Conservation (phyloP, 108 stramenopile genomes). For the Licmophora abbreviata region DNA sequence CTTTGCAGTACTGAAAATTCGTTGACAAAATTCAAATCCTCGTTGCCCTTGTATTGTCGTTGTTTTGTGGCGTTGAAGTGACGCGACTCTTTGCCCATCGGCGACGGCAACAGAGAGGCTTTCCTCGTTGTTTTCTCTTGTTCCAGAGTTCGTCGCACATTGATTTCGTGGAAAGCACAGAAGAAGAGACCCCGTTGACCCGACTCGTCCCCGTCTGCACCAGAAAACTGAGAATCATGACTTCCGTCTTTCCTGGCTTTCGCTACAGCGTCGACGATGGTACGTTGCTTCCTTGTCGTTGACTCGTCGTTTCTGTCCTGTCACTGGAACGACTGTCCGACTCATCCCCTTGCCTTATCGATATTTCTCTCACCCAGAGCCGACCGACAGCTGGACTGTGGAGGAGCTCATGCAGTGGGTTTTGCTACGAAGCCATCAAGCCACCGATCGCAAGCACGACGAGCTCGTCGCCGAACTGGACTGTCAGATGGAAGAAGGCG, state of each 20-base stretch:
- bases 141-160: no score
- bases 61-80: no score
- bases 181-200: no score
- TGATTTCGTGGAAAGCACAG: no score
- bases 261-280: conserved; percentile 31
- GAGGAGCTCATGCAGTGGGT: conserved; percentile 74
- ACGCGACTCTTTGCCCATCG: no score
- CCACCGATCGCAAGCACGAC: conserved; percentile 28
- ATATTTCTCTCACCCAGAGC: conserved; percentile 20
- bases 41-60: no score
- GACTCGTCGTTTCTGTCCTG: neutral
- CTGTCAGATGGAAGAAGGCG: conserved; percentile 38
- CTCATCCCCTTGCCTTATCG: neutral
- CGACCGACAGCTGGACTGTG: conserved; percentile 57
- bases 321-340: neutral
- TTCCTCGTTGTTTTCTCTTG: no score
- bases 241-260: conserved; percentile 12
- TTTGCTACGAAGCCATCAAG: conserved; percentile 34
- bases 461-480: conserved; percentile 23
- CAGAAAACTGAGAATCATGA: no score
- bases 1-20: no score
- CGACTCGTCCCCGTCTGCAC: no score
- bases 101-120: no score
- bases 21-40: no score
- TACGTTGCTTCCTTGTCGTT: conserved; percentile 7